Evolutionary conservation across 441 rosid species (phyloP), one percentile per base, ranked within the genome.

Genomic region (Biscutella laevigata): DNA sequence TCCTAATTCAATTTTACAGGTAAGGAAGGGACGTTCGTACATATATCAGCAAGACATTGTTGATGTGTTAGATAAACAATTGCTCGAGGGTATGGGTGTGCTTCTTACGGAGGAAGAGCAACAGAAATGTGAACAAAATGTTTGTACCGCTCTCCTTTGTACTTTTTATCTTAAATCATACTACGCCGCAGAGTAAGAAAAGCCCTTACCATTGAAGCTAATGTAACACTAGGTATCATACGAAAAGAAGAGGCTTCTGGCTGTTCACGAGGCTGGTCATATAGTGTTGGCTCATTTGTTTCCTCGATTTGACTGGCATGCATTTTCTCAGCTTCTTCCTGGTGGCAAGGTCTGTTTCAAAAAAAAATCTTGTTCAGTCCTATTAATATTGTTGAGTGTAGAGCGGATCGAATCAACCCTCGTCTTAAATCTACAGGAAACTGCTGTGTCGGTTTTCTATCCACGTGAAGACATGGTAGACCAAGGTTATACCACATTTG

Each of bases 41-140:
- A 81, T 92, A 62, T 68, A 54, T 65, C 98, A 92, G 79, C 84
- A 85, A 72, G 98, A 91, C 71, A 73, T 91, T 34, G 73, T 83
- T 74, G 95, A 85, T 70, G 96, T 88, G 66, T 70, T 92, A 71
- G 95, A 92, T 70, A 92, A 92, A 68, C 96, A 91, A 71, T 76
- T 91, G 69, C 91, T 91, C n/a, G 98, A 91, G 77, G 98, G 98
- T 44, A 85, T 91, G 96, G 98, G 98, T 39, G 94, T 86, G 19
- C 95, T 91, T 42, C 89, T 91, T 44, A 88, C 96, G 7, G 95
- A 88, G 70, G 98, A 91, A 73, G 98, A 91, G 64, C 98, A 88
- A 51, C 91, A 75, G 66, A 88, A 92, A 79, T 73, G 80, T 64
- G 84, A 86, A 85, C 84, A 77, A 72, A 86, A 75, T 70, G 98